phyloP scores from a whole-genome alignment of 2,329 filamentous ascomycete genomes.

The Ophiostoma perfectum region DNA sequence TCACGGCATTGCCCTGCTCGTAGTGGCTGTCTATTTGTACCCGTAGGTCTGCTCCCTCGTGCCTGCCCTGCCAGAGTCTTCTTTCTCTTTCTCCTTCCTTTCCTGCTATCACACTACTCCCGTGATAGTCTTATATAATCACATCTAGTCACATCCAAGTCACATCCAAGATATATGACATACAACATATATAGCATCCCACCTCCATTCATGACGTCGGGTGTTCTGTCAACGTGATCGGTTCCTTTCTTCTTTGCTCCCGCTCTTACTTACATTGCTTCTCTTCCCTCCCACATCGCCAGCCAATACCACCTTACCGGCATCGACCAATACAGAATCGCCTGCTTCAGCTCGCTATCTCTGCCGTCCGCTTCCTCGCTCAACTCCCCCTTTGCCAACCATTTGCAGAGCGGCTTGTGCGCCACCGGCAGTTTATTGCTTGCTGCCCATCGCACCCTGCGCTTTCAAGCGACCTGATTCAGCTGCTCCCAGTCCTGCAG shows the following conservation, averaged over 20 bases:
- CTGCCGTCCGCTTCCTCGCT: background rate
- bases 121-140: too few species aligned
- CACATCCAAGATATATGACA: background rate
- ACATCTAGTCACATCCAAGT: background rate
- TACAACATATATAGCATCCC: background rate
- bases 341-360: background rate
- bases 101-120: background rate
- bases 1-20: background rate
- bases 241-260: background rate
- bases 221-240: background rate
- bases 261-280: background rate
- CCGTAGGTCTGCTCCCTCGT: constrained; percentile 14
- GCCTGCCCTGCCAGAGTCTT: constrained; percentile 18
- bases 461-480: background rate
- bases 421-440: background rate
- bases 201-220: background rate
- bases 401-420: background rate
- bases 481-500: background rate
- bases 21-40: constrained; percentile 11
- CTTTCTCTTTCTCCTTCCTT: background rate
- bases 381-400: background rate
- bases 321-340: background rate
- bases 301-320: background rate
- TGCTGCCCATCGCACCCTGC: background rate
- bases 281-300: background rate